Conservation (phyloP, 495 filamentous ascomycete genomes). For the Aspergillus asperescens region DNA sequence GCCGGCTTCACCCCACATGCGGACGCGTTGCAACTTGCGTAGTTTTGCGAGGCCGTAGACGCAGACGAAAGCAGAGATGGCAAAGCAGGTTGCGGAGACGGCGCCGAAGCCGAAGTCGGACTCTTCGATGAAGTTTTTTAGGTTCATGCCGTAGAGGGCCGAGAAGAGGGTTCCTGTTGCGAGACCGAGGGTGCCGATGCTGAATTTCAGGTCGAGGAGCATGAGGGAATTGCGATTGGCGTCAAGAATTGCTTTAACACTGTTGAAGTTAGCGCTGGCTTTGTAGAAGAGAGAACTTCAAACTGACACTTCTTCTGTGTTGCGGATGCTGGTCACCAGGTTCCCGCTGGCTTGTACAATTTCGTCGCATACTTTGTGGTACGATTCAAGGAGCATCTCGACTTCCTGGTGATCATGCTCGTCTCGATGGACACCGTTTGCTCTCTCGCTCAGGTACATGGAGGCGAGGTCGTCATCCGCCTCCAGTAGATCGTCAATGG, state of each 20-base stretch:
- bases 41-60: slow-evolving; percentile 76
- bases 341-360: slow-evolving; percentile 94
- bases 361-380: slow-evolving; percentile 96
- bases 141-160: slow-evolving; percentile 97
- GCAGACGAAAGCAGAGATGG: slow-evolving; percentile 71
- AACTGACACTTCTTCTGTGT: slow-evolving; percentile 94
- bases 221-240: slow-evolving; percentile 97
- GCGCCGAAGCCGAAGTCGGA: slow-evolving; percentile 80
- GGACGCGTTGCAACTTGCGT: slow-evolving; percentile 80
- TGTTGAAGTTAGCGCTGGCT: slow-evolving; percentile 23
- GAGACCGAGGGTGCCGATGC: slow-evolving; percentile 86
- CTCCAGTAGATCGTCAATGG: slow-evolving; percentile 94
- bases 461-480: slow-evolving; percentile 91
- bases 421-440: slow-evolving; percentile 62
- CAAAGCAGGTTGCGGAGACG: slow-evolving; percentile 63
- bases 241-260: slow-evolving; percentile 94
- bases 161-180: slow-evolving; percentile 91
- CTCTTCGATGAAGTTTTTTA: slow-evolving; percentile 98
- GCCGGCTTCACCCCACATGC: slow-evolving; percentile 65
- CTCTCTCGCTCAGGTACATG: slow-evolving; percentile 92
- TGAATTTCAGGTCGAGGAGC: slow-evolving; percentile 95
- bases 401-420: slow-evolving; percentile 94
- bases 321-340: slow-evolving; percentile 89
- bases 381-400: slow-evolving; percentile 92
- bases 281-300: not conserved